Evolutionary conservation across 2,329 filamentous ascomycete genomes (phyloP).

Genomic region (Pseudogymnoascus sp.): DNA sequence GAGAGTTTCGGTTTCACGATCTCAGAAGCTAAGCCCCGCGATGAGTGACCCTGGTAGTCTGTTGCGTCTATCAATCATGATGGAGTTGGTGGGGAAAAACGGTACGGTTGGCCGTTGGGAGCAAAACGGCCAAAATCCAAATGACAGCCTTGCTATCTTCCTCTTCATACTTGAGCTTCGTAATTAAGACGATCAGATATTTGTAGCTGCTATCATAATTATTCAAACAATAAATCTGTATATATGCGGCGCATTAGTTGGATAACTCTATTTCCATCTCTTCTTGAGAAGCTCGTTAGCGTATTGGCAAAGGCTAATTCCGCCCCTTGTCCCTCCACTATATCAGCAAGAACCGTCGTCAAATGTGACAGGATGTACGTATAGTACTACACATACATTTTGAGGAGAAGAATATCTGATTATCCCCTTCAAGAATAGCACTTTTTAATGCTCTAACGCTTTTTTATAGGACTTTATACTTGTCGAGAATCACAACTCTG

Average conservation of each 20-base stretch:
- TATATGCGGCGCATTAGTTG: not conserved
- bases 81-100: not conserved
- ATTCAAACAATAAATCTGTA: not conserved
- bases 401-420: not conserved
- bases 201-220: not conserved
- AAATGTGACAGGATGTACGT: not conserved
- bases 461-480: not conserved
- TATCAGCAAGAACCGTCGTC: not conserved
- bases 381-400: not conserved
- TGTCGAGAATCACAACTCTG: not conserved
- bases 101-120: not conserved
- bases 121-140: not conserved
- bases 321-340: not conserved
- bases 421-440: not conserved
- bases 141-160: not conserved
- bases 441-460: not conserved
- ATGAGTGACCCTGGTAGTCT: slow-evolving; percentile 6
- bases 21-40: slow-evolving; percentile 4
- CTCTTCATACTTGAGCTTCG: not conserved
- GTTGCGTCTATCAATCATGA: not conserved
- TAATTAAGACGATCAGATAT: not conserved
- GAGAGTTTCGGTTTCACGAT: slow-evolving; percentile 7
- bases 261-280: not conserved
- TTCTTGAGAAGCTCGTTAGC: not conserved
- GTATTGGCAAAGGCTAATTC: not conserved